Base-by-base conservation (phyloP, 257 asterid genomes). In the Penstemon eatonii region DNA sequence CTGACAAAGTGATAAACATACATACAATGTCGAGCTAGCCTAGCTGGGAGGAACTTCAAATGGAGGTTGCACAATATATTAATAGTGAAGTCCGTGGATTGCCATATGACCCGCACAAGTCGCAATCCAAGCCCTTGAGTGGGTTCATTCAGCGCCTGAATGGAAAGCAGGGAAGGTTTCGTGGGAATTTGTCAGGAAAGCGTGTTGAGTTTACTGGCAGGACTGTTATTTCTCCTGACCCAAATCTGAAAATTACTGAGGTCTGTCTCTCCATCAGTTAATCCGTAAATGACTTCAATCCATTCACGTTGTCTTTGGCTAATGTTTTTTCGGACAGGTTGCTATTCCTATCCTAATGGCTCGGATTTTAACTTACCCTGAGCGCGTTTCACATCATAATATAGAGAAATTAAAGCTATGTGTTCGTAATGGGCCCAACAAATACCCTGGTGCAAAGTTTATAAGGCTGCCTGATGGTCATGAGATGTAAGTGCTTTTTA, bases 171-270 rank as follows among this genome's bases (percentile, higher is more conserved):
- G 99, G 99, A 73, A 83, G 96, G 56, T 93, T 93, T 62, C 94
- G 97, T 81, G 87, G 89, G 45, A 93, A 93, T 81, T 82, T 93
- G 72, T 90, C 92, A 0, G 99, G 99, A 62, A 93, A 93, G 84
- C 97, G 99, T 76, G 99, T 90, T 43, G 99, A 93, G 74, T 93
- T 42, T 75, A 90, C 97, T 49, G 97, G 97, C 65, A 84, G 99
- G 80, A 93, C 99, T 44, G 99, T 93, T 66, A 93, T 93, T 72
- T 93, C 97, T 67, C 99, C 96, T 18, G 99, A 93, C 69, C 99
- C 97, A 39, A 93, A 93, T 78, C 79, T 93, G 75, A 87, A 85
- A 76, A 93, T 93, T 66, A 86, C 82, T 25, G 91, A 93, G 99
- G 99, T 93, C 41, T 44, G 67, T 53, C 64, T 63, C 45, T 75